Conservation (phyloP, 83 land plant species). For the Picea abies region DNA sequence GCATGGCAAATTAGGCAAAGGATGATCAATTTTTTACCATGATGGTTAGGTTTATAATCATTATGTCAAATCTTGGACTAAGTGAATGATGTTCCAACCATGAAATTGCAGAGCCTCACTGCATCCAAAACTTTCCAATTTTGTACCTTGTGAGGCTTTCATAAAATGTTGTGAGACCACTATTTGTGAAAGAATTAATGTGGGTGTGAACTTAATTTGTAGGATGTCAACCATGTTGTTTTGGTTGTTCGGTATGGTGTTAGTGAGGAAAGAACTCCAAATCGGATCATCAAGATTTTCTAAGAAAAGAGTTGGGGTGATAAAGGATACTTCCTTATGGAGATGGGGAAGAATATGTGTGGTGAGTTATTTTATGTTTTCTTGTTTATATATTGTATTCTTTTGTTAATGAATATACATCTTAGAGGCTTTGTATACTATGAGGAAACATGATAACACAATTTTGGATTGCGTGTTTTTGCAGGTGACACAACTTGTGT, state of each 20-base stretch:
- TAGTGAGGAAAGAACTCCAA: slow-evolving; percentile 61
- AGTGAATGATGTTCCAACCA: too few species aligned
- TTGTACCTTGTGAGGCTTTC: neutral
- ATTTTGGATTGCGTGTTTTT: neutral
- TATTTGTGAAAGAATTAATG: neutral
- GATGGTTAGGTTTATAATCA: too few species aligned
- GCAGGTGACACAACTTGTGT: neutral
- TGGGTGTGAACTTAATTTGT: slow-evolving; percentile 8
- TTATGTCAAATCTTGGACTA: neutral
- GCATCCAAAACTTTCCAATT: neutral
- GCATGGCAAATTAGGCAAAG: too few species aligned
- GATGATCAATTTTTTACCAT: too few species aligned
- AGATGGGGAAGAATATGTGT: slow-evolving; percentile 98
- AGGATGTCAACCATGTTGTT: slow-evolving; percentile 99
- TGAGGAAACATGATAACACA: neutral
- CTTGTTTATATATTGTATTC: neutral
- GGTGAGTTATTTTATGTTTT: too few species aligned
- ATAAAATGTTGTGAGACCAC: neutral
- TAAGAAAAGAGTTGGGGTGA: slow-evolving; percentile 86
- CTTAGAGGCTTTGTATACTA: neutral
- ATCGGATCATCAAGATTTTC: slow-evolving; percentile 94
- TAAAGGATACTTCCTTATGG: slow-evolving; percentile 90
- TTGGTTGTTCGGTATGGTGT: slow-evolving; percentile 94
- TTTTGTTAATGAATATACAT: neutral
- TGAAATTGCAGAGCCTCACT: too few species aligned